Evolutionary conservation across 352 stramenopile genomes (phyloP).

Genomic region (Plasmopara halstedii): DNA sequence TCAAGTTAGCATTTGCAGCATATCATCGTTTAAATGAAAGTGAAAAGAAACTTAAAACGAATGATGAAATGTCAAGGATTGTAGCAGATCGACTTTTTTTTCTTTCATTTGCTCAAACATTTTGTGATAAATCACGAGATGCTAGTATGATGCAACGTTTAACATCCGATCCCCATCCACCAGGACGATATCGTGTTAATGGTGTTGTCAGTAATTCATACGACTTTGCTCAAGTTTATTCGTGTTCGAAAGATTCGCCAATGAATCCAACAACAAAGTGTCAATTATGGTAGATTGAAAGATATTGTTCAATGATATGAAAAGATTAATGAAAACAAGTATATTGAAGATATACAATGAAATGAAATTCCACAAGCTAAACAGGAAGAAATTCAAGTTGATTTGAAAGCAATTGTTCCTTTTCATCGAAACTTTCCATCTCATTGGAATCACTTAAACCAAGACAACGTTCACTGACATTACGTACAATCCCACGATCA

Average conservation of each 20-base stretch:
- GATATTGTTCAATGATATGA: background rate
- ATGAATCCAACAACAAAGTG: conserved; percentile 59
- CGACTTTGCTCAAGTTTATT: conserved; percentile 43
- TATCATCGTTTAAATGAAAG: conserved; percentile 17
- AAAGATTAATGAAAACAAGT: too few species aligned
- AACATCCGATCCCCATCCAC: conserved; percentile 38
- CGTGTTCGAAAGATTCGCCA: conserved; percentile 23
- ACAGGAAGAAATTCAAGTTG: conserved; percentile 9
- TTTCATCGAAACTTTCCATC: conserved; percentile 12
- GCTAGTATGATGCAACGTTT: conserved; percentile 25
- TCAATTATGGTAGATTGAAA: conserved; percentile 36
- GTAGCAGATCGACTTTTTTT: conserved; percentile 53
- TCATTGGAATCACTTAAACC: conserved; percentile 5
- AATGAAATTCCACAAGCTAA: conserved; percentile 1
- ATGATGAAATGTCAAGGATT: background rate
- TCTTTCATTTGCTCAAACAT: conserved; percentile 53
- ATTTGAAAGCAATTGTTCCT: conserved; percentile 20
- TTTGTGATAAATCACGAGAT: conserved; percentile 46
- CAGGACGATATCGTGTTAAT: conserved; percentile 47
- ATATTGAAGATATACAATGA: too few species aligned
- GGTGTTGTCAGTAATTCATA: conserved; percentile 56
- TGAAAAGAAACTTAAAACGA: background rate
- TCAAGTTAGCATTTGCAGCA: conserved; percentile 47
- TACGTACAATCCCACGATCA: conserved; percentile 36
- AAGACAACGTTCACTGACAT: conserved; percentile 39